Base-by-base conservation (phyloP, 75 land plant species). In the Pinus albicaulis region DNA sequence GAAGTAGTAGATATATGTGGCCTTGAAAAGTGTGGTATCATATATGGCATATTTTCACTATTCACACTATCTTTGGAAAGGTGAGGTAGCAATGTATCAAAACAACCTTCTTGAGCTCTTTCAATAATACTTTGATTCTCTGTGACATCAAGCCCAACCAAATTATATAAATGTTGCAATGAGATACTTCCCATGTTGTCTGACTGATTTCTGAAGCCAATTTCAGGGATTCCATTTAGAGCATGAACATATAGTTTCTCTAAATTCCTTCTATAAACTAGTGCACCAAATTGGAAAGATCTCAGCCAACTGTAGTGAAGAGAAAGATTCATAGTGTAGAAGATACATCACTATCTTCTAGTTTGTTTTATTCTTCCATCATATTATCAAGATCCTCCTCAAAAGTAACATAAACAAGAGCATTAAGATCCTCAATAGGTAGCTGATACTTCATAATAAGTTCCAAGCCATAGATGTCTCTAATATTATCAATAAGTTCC, bases 351-450 rank as follows among this genome's bases (percentile, higher is more conserved):
- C 34, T 36, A 19, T 76, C 79, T 44, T 86, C 91, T 55, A 84
- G 82, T 74, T 82, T 87, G 69, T 87, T 83, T 73, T 92, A 94
- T 68, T 96, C 98, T 23, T 96, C 99, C 63, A 94, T 85, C 99
- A 96, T 92, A 64, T 96, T 87, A 66, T 84, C 87, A 62, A 96
- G 82, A 80, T 96, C 99, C 56, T 96, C 99, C 81, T 96, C 91
- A 23, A 89, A 91, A 28, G 95, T 92, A 13, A 96, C 93, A 15
- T 95, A 96, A 61, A 96, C 86, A 36, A 96, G 82, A 12, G 99
- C 91, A 86, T 96, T 98, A 73, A 96, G 88, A 76, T 96, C 99
- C 77, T 96, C 99, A 52, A 90, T 94, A 25, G 98, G 99, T 28
- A 96, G 84, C 78, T 94, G 97, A 71, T 96, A 96, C 81, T 90